Evolutionary conservation across 106 monocot genomes (phyloP).

Genomic region (Allium fistulosum): DNA sequence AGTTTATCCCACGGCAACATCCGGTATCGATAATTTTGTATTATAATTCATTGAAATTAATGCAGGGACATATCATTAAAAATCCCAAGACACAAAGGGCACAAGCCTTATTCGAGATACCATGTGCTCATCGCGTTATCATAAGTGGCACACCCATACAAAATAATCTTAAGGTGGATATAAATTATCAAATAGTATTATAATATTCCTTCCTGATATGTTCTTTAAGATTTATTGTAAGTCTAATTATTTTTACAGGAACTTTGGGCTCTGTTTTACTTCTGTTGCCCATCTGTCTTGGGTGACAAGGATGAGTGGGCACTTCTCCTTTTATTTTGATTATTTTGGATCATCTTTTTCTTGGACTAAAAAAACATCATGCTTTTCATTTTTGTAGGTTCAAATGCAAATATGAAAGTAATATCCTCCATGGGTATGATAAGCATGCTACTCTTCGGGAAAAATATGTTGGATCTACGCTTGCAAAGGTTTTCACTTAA

Average conservation of each 20-base stretch:
- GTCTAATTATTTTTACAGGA: conserved; percentile 46
- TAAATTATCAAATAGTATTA: not conserved
- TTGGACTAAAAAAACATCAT: not conserved
- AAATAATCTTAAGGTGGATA: conserved; percentile 80
- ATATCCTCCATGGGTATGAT: conserved; percentile 86
- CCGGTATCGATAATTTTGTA: too few relatives aligned
- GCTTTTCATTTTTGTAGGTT: conserved; percentile 47
- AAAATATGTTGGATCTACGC: conserved; percentile 81
- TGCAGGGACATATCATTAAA: conserved; percentile 90
- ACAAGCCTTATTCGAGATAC: conserved; percentile 82
- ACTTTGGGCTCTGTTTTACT: conserved; percentile 91
- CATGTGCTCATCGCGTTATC: conserved; percentile 79
- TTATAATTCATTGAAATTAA: too few relatives aligned
- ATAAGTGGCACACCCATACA: conserved; percentile 98
- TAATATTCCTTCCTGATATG: not conserved
- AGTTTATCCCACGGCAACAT: too few relatives aligned
- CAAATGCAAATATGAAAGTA: conserved; percentile 70
- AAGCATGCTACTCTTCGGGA: conserved; percentile 80
- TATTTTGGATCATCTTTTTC: not conserved
- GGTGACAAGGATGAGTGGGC: conserved; percentile 86
- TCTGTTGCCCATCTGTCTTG: conserved; percentile 84
- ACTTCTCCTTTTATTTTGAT: not conserved
- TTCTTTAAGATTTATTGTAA: not conserved
- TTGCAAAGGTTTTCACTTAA: conserved; percentile 24
- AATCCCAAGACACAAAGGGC: conserved; percentile 88